phyloP scores from a whole-genome alignment of 495 filamentous ascomycete species.

The Neurospora sublineolata region DNA sequence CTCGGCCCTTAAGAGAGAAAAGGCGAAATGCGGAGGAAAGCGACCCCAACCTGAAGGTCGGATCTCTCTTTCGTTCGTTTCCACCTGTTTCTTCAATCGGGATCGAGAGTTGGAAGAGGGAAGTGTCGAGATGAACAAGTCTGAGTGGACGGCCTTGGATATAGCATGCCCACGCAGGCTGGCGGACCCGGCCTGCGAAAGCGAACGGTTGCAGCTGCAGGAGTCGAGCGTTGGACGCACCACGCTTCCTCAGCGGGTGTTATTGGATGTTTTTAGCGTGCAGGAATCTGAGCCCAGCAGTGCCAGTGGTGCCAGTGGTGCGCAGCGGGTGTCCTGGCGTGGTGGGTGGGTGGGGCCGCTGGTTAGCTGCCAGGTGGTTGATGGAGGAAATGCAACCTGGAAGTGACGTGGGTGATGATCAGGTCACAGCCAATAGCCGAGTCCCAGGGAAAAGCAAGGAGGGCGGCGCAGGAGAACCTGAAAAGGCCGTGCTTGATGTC shows the following conservation, averaged over 20 bases:
- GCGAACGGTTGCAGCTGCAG: not conserved
- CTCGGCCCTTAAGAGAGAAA: constrained; percentile 1
- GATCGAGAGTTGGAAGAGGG: not conserved
- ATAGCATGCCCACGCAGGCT: not conserved
- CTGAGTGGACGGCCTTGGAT: not conserved
- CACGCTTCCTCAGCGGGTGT: not conserved
- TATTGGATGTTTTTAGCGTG: not conserved
- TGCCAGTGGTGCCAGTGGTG: not conserved
- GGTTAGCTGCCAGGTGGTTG: constrained; percentile 1
- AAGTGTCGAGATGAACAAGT: not conserved
- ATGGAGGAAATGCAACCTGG: not conserved
- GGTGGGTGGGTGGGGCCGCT: not conserved
- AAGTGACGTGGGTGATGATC: constrained; percentile 11
- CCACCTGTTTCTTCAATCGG: not conserved
- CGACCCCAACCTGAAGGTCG: constrained; percentile 6
- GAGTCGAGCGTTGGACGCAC: not conserved
- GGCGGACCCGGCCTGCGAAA: not conserved
- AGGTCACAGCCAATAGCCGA: constrained; percentile 9
- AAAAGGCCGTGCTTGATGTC: not conserved
- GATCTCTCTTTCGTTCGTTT: not conserved
- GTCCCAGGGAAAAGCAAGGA: constrained; percentile 9
- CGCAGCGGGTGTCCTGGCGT: not conserved
- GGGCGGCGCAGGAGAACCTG: not conserved
- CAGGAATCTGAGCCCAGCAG: not conserved
- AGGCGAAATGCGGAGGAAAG: not conserved